Evolutionary conservation across 2,329 filamentous ascomycete species (phyloP), one percentile per base, ranked within the genome.

Genomic region (Ustulina deusta): DNA sequence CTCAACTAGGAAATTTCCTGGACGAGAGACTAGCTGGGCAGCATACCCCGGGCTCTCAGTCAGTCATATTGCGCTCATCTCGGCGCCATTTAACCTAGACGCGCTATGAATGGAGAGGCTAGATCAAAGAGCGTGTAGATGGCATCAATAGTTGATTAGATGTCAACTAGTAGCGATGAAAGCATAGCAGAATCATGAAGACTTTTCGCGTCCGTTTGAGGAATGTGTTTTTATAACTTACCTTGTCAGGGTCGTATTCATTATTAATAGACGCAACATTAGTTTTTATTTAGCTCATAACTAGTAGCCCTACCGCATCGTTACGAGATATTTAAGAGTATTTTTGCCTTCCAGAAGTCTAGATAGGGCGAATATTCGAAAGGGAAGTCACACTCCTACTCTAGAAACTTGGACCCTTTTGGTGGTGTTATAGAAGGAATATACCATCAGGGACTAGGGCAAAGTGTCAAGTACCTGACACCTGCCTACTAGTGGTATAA

Each of bases 1-100:
- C 93, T 93, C 77, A 92, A 89, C 7, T 91, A 94, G 77, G 91
- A 94, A 80, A 93, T 94, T 73, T 87, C 91, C 5, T 83, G 90
- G 61, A 89, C 86, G 59, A 92, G 92, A 11, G 91, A 94, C 79
- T 91, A 94, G 80, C 83, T 94, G 66, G 92, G 92, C 1, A 94
- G 94, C 75, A 93, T 91, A 17, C 91, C 92, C 0, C 91, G 93
- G 79, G 91, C 92, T 0, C 94, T 94, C 72, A 92, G 89, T 72
- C 91, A 94, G 89, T 72, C 91, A 94, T 76, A 79, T 94, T 68
- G 90, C 91, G 1, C 84, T 93, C 75, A 88, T 94, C 74, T 93
- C 90, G 76, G 91, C 91, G 1, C 91, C 91, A 1, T 93, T 94
- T 77, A 94, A 93, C 78, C 79, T 94, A 60, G 89, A 91, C 86